Evolutionary conservation across 1,139 yeast genomes (phyloP).

Genomic region (Suhomyces panamericanus): DNA sequence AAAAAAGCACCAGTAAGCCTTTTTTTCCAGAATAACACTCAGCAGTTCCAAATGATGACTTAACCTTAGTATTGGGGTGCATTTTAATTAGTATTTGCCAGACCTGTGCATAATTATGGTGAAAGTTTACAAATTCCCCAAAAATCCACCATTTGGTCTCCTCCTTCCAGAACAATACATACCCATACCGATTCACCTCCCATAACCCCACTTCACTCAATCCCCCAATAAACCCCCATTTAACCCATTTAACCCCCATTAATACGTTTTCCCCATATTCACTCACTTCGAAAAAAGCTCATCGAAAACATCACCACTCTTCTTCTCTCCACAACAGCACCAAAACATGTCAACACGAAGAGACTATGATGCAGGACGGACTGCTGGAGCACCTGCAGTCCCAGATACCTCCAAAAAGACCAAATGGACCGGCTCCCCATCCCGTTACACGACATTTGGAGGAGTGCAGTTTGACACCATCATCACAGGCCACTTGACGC

Average conservation of each 20-base stretch:
- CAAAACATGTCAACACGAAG: background rate
- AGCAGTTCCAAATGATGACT: too few relatives aligned
- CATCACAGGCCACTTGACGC: conserved; percentile 59
- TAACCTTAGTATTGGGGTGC: too few relatives aligned
- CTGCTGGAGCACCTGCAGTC: background rate
- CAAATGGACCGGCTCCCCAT: conserved; percentile 47
- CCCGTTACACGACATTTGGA: conserved; percentile 34
- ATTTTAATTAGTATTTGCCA: too few relatives aligned
- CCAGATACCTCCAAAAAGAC: conserved; percentile 19
- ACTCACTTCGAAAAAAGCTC: background rate
- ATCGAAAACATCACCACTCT: background rate
- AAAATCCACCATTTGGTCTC: too few relatives aligned
- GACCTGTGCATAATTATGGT: too few relatives aligned
- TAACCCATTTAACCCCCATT: background rate
- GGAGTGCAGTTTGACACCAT: conserved; percentile 39
- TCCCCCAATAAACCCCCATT: too few relatives aligned
- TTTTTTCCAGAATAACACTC: too few relatives aligned
- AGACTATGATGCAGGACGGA: background rate
- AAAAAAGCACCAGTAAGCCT: too few relatives aligned
- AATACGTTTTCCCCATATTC: background rate
- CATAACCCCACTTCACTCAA: too few relatives aligned
- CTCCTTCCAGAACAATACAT: too few relatives aligned
- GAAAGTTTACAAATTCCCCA: too few relatives aligned
- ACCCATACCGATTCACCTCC: too few relatives aligned
- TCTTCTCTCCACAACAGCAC: background rate